Base-by-base conservation (phyloP, 2,329 filamentous ascomycete species). In the Gnomoniopsis sp. region DNA sequence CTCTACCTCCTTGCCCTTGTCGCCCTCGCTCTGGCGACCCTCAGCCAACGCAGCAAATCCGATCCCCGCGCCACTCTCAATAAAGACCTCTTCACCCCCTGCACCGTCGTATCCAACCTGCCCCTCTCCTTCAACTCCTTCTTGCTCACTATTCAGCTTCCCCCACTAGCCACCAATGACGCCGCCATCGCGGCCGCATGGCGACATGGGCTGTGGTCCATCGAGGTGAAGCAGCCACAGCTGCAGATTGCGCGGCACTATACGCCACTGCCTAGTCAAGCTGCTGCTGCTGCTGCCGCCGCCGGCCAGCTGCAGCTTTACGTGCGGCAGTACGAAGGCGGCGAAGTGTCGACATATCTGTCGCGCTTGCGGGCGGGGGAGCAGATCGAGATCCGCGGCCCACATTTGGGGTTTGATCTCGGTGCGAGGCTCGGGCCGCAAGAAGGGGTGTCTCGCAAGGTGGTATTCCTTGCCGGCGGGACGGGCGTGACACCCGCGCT, bases 161-260 rank as follows among this genome's bases (percentile, higher is more conserved):
- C 69, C 21, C 23, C 44, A 1, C 66, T 64, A 0, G 68, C 23
- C 43, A 34, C 19, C 21, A 81, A 63, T 53, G 55, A 43, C 36
- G 33, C 49, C 38, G 55, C 60, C 34, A 55, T 74, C 58, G 67
- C 71, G 4, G 65, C 74, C 12, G 79, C 78, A 23, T 88, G 85
- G 83, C 72, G 74, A 47, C 79, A 83, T 57, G 88, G 89, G 4
- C 80, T 96, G 46, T 96, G 91, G 89, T 92, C 88, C 63, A 88
- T 98, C 36, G 89, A 97, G 76, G 86, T 96, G 69, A 96, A 96
- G 75, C 95, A 98, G 75, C 95, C 95, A 2, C 88, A 96, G 71
- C 76, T 98, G 58, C 93, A 97, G 74, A 96, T 99, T 66, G 90
- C 91, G 47, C 79, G 95, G 62, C 87, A 91, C 59, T 99, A 99